These are phyloP conservation scores for Smithsoniella earleae DNA, from an alignment of 163 green algal species.

Conservation along the genomic window DNA sequence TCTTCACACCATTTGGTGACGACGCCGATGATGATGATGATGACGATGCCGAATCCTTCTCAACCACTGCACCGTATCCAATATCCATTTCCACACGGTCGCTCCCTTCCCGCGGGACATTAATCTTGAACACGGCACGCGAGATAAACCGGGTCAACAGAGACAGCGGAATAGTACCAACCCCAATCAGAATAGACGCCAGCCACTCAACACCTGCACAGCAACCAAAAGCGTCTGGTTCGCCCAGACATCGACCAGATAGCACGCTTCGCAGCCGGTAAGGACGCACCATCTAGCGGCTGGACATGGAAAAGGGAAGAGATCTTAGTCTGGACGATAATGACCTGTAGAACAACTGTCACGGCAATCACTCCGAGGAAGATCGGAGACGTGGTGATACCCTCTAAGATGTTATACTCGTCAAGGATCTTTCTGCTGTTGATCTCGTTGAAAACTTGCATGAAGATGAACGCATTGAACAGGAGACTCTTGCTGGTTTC, in stretches of 20 bases:
- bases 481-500: slow-evolving; percentile 58
- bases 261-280: too few species aligned
- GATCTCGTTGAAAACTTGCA: slow-evolving; percentile 89
- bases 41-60: too few species aligned
- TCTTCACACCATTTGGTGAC: too few species aligned
- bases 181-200: slow-evolving; percentile 1
- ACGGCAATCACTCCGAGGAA: slow-evolving; percentile 75
- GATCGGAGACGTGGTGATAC: slow-evolving; percentile 52
- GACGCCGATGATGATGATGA: too few species aligned
- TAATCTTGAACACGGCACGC: not conserved
- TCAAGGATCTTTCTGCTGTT: slow-evolving; percentile 78
- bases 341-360: slow-evolving; percentile 56
- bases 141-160: slow-evolving; percentile 29
- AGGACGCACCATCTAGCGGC: not conserved
- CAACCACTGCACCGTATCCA: not conserved
- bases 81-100: slow-evolving; percentile 26
- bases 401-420: slow-evolving; percentile 83
- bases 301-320: slow-evolving; percentile 18
- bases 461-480: slow-evolving; percentile 95
- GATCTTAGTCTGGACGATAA: slow-evolving; percentile 13
- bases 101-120: not conserved
- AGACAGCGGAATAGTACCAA: slow-evolving; percentile 21
- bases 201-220: slow-evolving; percentile 18
- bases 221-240: too few species aligned
- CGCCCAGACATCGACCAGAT: too few species aligned